Conservation (phyloP, 805 yeast genomes). For the Myxozyma sirexii region DNA sequence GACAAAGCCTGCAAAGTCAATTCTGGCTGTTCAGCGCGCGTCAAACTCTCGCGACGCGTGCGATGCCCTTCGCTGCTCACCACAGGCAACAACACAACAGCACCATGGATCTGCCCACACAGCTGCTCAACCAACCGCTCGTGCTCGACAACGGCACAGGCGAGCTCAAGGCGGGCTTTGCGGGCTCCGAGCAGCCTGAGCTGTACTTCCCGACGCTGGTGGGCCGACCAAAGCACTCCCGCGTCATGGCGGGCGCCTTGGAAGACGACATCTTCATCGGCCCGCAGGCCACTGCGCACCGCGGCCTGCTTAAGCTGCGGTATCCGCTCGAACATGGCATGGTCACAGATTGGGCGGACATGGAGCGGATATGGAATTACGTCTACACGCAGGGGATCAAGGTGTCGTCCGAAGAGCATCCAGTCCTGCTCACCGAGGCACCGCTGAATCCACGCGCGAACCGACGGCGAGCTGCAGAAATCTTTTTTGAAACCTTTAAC, state of each 20-base stretch:
- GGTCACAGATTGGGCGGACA: constrained; percentile 79
- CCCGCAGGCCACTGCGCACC: constrained; percentile 60
- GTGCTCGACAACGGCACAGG: constrained; percentile 89
- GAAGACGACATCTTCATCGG: constrained; percentile 77
- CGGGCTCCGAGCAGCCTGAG: constrained; percentile 85
- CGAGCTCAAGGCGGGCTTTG: constrained; percentile 82
- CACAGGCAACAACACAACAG: background rate
- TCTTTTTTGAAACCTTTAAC: constrained; percentile 70
- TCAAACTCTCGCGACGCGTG: too few relatives aligned
- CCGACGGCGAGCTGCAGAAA: constrained; percentile 62
- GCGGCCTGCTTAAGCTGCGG: constrained; percentile 72
- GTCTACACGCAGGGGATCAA: constrained; percentile 61
- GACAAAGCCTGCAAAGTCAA: too few relatives aligned
- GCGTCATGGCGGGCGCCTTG: constrained; percentile 74
- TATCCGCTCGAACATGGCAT: constrained; percentile 83
- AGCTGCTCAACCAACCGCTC: constrained; percentile 62
- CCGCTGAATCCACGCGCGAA: constrained; percentile 73
- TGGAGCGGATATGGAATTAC: constrained; percentile 80
- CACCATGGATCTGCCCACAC: constrained; percentile 22
- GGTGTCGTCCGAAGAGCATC: constrained; percentile 67
- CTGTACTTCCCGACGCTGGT: constrained; percentile 63
- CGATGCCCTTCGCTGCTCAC: background rate
- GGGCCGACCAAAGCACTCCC: constrained; percentile 82
- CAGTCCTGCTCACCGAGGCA: constrained; percentile 83
- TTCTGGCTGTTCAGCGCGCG: too few relatives aligned